Evolutionary conservation across 345 rosid species (phyloP), one percentile per base, ranked within the genome.

Genomic region (Diplotaxis tenuifolia): DNA sequence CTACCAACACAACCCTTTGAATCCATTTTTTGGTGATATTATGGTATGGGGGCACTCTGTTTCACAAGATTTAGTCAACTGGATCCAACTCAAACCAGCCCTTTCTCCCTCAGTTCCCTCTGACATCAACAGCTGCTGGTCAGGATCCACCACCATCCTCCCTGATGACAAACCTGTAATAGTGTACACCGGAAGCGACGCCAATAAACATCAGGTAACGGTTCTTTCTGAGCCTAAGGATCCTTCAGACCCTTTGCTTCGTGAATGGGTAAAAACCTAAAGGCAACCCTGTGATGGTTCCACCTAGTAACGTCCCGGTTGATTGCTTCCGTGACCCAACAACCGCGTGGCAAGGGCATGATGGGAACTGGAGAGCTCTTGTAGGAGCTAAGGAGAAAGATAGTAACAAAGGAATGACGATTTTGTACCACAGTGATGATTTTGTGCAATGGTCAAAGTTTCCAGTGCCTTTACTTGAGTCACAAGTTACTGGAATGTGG

Each of bases 11-110:
- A 88, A 85, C 67, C 89, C 93, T 14, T 5, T 81, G 18, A 84
- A 83, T 36, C 83, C 96, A 0, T 20, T 73, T 15, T 86, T 85
- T 67, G 80, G 78, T 25, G 65, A 74, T 2, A 68, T 9, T 3
- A 86, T 88, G 55, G 56, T 84, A 28, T 89, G 88, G 91, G 96
- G 86, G 22, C 96, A 90, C 80, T 83, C 93, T 47, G 87, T 84
- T 65, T 84, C 91, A 5, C 70, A 75, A 70, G 92, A 91, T 74
- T 80, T 91, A 55, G 76, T 91, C 79, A 78, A 74, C 68, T 91
- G 97, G 96, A 40, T 84, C 68, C 80, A 76, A 74, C 87, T 91
- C 22, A 60, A 78, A 34, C 82, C 70, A 62, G 93, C 93, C 52
- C 81, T 91, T 49, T 9, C 14, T 47, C 95, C 95, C 6, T 55